Conservation (phyloP, 306 rosid genomes). For the Castanospermum australe region DNA sequence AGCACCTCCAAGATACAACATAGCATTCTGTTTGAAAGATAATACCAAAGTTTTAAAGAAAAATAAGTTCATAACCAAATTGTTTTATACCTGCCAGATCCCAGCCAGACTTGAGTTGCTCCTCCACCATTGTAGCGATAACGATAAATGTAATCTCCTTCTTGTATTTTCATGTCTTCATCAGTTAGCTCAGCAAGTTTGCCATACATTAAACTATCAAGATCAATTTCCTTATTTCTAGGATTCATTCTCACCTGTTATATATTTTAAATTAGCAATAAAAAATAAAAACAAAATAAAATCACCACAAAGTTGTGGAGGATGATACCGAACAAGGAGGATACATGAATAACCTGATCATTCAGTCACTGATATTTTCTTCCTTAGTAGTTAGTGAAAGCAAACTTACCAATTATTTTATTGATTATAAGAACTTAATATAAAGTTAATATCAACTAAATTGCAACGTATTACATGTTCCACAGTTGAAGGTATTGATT, state of each 20-base stretch:
- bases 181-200: slow-evolving; percentile 63
- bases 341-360: slow-evolving; percentile 21
- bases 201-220: slow-evolving; percentile 69
- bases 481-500: slow-evolving; percentile 11
- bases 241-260: slow-evolving; percentile 88
- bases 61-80: slow-evolving; percentile 5
- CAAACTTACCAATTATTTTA: neutral
- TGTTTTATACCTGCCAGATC: slow-evolving; percentile 78
- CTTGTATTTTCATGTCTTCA: slow-evolving; percentile 85
- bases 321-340: slow-evolving; percentile 16
- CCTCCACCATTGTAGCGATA: slow-evolving; percentile 96
- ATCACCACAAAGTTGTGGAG: neutral
- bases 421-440: neutral
- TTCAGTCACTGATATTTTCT: neutral
- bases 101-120: slow-evolving; percentile 95
- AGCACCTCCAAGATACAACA: neutral
- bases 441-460: slow-evolving; percentile 19
- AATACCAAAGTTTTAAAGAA: slow-evolving; percentile 10
- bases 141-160: slow-evolving; percentile 85
- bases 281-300: neutral
- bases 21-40: neutral
- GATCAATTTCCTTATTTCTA: slow-evolving; percentile 75
- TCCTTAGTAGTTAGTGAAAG: neutral
- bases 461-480: neutral
- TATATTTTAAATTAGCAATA: slow-evolving; percentile 18